phyloP scores from a whole-genome alignment of 176 grass and related monocot genomes.

The Carex parvula region DNA sequence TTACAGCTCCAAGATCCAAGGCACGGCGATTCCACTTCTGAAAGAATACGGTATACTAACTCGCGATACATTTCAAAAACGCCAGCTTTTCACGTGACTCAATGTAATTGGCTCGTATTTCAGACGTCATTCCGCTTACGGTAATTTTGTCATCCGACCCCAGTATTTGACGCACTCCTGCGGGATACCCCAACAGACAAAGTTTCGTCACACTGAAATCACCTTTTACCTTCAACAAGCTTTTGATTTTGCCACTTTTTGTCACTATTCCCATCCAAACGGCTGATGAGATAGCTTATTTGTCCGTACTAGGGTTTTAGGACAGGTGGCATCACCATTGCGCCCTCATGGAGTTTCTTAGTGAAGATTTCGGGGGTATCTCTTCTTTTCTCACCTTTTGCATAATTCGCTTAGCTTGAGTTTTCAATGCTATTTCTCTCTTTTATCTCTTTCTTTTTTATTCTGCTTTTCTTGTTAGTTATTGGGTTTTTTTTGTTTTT shows the following conservation, averaged over 20 bases:
- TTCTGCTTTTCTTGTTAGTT: background rate
- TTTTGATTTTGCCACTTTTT: background rate
- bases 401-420: background rate
- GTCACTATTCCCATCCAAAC: background rate
- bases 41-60: background rate
- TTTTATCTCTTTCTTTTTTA: background rate
- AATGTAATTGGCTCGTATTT: background rate
- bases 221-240: background rate
- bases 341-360: background rate
- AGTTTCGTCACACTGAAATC: background rate
- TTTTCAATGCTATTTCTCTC: background rate
- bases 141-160: background rate
- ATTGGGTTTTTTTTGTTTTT: background rate
- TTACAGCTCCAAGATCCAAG: background rate
- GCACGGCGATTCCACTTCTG: background rate
- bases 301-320: conserved; percentile 13
- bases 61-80: background rate
- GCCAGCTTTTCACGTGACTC: background rate
- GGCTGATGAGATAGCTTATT: background rate
- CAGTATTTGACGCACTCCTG: too few relatives aligned
- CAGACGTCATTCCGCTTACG: background rate
- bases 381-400: background rate
- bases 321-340: background rate
- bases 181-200: background rate
- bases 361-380: background rate